phyloP scores from a whole-genome alignment of 306 rosid genomes.

The Medicago ruthenica region DNA sequence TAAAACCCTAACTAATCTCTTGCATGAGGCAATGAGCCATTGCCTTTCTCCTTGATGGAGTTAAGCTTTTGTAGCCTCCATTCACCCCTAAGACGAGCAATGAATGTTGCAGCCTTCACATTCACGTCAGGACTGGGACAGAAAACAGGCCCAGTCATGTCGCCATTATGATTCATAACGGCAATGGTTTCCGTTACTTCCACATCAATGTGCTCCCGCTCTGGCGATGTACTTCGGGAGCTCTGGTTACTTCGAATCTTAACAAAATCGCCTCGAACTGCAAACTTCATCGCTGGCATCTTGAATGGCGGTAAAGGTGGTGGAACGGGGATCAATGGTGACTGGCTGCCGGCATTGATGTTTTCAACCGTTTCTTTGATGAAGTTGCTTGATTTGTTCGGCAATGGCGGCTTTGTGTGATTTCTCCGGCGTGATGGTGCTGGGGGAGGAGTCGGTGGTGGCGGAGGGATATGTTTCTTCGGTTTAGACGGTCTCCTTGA shows the following conservation, averaged over 20 bases:
- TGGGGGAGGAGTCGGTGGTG: conserved; percentile 36
- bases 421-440: conserved; percentile 27
- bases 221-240: conserved; percentile 73
- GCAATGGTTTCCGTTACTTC: conserved; percentile 29
- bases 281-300: conserved; percentile 56
- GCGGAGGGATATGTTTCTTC: conserved; percentile 45
- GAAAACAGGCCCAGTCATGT: conserved; percentile 46
- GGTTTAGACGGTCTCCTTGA: conserved; percentile 51
- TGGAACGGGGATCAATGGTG: conserved; percentile 63
- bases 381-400: conserved; percentile 42
- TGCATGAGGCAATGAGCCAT: conserved; percentile 30
- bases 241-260: conserved; percentile 65
- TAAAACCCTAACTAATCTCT: background rate
- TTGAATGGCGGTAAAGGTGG: conserved; percentile 73
- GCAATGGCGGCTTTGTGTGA: conserved; percentile 66
- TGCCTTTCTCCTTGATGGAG: conserved; percentile 53
- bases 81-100: conserved; percentile 49
- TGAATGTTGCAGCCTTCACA: conserved; percentile 53
- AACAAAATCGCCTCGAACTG: conserved; percentile 58
- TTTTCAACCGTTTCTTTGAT: conserved; percentile 24
- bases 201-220: conserved; percentile 47
- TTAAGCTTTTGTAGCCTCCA: conserved; percentile 57
- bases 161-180: conserved; percentile 39
- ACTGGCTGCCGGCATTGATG: conserved; percentile 51
- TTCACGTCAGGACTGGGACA: conserved; percentile 95